A percentile compares a stretch with the other conserved stretches of the same genome.
These are phyloP conservation scores for Zygotorulaspora mrakii DNA, from an alignment of 1,139 yeast genomes.

Conservation along the genomic window DNA sequence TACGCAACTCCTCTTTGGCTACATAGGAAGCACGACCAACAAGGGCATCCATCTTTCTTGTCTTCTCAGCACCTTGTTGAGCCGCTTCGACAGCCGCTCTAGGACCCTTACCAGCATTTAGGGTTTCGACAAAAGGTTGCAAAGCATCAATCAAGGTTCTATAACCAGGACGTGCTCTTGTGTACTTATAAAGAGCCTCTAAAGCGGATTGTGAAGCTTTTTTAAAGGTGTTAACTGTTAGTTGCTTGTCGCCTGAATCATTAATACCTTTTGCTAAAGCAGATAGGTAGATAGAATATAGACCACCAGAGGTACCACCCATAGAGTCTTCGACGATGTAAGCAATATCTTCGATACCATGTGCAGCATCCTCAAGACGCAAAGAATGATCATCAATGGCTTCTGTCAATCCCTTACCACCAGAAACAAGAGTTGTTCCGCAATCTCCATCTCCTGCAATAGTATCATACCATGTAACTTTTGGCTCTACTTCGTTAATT, in stretches of 20 bases:
- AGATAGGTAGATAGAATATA: conserved; percentile 46
- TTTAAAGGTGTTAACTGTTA: conserved; percentile 32
- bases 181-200: conserved; percentile 41
- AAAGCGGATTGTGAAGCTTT: conserved; percentile 33
- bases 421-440: conserved; percentile 46
- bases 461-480: conserved; percentile 49
- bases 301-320: conserved; percentile 57
- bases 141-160: conserved; percentile 54
- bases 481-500: conserved; percentile 45
- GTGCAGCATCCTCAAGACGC: conserved; percentile 36
- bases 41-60: conserved; percentile 42
- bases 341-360: conserved; percentile 30
- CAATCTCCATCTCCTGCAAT: conserved; percentile 54
- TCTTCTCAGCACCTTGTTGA: conserved; percentile 42
- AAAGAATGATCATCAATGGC: conserved; percentile 37
- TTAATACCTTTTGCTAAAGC: conserved; percentile 42
- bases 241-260: conserved; percentile 24
- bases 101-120: conserved; percentile 34
- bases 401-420: conserved; percentile 41
- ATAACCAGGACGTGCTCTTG: conserved; percentile 49
- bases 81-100: conserved; percentile 40
- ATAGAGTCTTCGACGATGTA: conserved; percentile 45
- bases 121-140: conserved; percentile 44
- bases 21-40: conserved; percentile 50
- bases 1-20: conserved; percentile 25